Evolutionary conservation across 768 basidiomycete genomes (phyloP), one percentile per base, ranked within the genome.

Genomic region (Termitomyces sp.): DNA sequence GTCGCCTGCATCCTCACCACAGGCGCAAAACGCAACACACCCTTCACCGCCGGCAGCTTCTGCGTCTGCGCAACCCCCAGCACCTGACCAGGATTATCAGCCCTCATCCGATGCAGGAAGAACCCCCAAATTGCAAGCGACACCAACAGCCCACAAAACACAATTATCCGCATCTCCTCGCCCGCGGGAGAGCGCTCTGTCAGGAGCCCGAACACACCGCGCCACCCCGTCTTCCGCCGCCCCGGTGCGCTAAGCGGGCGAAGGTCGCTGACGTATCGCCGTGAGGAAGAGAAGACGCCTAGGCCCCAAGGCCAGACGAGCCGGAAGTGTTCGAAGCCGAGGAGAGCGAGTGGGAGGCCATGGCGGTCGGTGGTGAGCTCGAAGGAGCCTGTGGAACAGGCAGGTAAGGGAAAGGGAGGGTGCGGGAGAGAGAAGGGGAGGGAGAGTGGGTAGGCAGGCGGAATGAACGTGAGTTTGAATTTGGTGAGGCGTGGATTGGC

Each of bases 391-490:
- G 77, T 75, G 17, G 76, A 74, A 51, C 73, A 73, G 11, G 75
- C 69, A 25, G 77, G 77, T 48, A 77, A 69, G 11, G 74, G 77
- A 59, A 80, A 75, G 7, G 73, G 74, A 48, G 70, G 69, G 62
- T 71, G 72, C 8, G 75, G 77, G 49, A 76, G 66, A 11, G 76
- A 67, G 62, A 74, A 77, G 12, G 80, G 78, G 14, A 82, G 73
- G 4, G 80, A 74, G 29, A 84, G 74, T 8, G 82, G 80, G 62
- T 79, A 77, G 16, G 73, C 63, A 5, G 76, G 77, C 0, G 85
- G 80, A 48, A 90, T 80, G 70, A 87, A 89, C 2, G 83, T 80
- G 51, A 91, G 77, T 12, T 77, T 76, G 71, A 90, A 90, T 21
- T 76, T 71, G 23, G 75, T 69, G n/a, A 91, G 74, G 27, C 85